Evolutionary conservation across 176 grass and related monocot genomes (phyloP), one percentile per base, ranked within the genome.

Genomic region (Triticum timopheevii): DNA sequence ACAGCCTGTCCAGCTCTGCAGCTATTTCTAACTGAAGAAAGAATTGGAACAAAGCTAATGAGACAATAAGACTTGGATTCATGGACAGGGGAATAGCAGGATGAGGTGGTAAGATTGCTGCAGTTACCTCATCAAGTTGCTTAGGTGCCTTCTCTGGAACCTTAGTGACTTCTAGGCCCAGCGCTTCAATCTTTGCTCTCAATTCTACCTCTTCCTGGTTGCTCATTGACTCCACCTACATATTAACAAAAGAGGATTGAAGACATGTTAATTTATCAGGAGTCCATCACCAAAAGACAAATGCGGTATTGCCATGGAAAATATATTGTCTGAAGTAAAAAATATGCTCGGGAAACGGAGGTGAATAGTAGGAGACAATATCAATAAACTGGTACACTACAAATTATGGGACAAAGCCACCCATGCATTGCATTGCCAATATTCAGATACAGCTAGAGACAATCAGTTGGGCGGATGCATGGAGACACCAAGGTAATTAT

Each of bases 151-250:
- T 73, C 59, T 88, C 68, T 72, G 97, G 94, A 40, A 99, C 92
- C 82, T 96, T 94, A 0, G 92, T 93, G 27, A 94, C 85, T 89
- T 98, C 94, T 80, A 91, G 87, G 65, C 89, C 94, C 8, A 96
- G 80, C 64, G 97, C 94, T 87, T 98, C 94, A 23, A 98, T 98
- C 82, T 93, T 98, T 23, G 94, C 92, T 69, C 94, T 92, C 84
- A 98, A 52, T 77, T 94, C 94, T 73, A 93, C 92, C 86, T 98
- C 93, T 91, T 96, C 97, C 90, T 96, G 92, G 69, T 98, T 98
- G 92, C 93, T 98, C 84, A 98, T 79, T 17, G 92, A 92, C 62
- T 96, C 96, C 42, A 98, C 96, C 96, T 98, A 80, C 73, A 90
- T 45, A 49, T 47, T 47, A 47, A 47, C 1, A 79, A 9, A 69